Evolutionary conservation across 768 basidiomycete species (phyloP), one percentile per base, ranked within the genome.

Genomic region (Phaffia tasmanica): DNA sequence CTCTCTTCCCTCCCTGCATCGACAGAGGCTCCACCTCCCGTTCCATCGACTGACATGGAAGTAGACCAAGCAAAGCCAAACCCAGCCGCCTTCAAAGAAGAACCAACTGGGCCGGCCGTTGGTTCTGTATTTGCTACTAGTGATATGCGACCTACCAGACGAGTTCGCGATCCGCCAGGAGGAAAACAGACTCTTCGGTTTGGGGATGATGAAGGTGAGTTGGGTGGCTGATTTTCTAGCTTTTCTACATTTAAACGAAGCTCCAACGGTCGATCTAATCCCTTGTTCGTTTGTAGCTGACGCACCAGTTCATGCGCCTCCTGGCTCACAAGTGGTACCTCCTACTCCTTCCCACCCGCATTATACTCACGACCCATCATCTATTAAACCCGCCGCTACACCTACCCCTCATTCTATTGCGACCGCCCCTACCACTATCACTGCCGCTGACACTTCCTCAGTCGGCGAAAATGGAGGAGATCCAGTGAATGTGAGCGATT

Each of bases 101-200:
- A 42, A 42, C 11, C 35, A 42, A 42, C 35, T 11, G 35, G 35
- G 11, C 35, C 35, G 35, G 35, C 35, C 35, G 35, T 4, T 42
- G 35, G 35, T 42, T 42, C 35, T 42, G 11, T 42, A 42, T 11
- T 42, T 42, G 35, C 35, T 15, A 47, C 57, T 47, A 59, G 47
- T 27, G 57, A 32, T 3, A 59, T 35, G 56, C 56, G 56, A 4
- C 56, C 56, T 4, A 32, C 56, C 3, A 29, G 56, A 29, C 30
- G 46, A 42, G 56, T 57, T 21, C 25, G 56, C 3, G 56, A 57
- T 7, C 56, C 56, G 23, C 56, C 56, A 15, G 57, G 57, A 32
- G 57, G 57, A n/a, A 59, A 59, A 47, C 15, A 19, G 15, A 23
- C 29, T 21, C 23, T 59, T 19, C 30, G 32, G 18, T 59, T 35